Percentiles rank a stretch among this genome's conserved stretches.
These are phyloP conservation scores for Aspergillus bertholletiae DNA, from an alignment of 495 filamentous ascomycete genomes.

Conservation along the genomic window DNA sequence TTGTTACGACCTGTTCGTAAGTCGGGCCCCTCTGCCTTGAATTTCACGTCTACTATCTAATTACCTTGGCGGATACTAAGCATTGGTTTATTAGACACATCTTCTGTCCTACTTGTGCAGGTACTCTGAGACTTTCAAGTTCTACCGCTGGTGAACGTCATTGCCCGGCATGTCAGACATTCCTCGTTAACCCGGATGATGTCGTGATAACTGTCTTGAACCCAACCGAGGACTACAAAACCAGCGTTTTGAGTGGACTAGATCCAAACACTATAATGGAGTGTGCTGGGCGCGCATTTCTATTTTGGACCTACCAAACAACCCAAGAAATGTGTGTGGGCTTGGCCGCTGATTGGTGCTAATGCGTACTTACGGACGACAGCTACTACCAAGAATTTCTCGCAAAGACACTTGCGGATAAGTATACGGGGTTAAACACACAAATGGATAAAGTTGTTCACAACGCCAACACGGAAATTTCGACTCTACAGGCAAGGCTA, in stretches of 20 bases:
- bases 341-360: not conserved
- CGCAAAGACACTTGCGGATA: conserved; percentile 69
- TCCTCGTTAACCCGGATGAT: conserved; percentile 72
- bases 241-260: conserved; percentile 80
- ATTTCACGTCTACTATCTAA: not conserved
- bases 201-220: conserved; percentile 71
- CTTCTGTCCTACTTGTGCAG: conserved; percentile 77
- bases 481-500: conserved; percentile 60
- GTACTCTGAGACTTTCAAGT: conserved; percentile 60
- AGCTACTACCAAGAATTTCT: conserved; percentile 82
- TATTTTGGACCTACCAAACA: conserved; percentile 90
- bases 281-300: conserved; percentile 76
- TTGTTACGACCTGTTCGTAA: conserved; percentile 91
- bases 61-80: no score
- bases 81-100: conserved; percentile 62
- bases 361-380: conserved; percentile 13
- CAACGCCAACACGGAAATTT: conserved; percentile 79
- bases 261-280: conserved; percentile 86
- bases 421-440: conserved; percentile 61
- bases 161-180: conserved; percentile 81
- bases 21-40: conserved; percentile 8
- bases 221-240: conserved; percentile 92
- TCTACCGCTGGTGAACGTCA: conserved; percentile 50
- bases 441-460: conserved; percentile 79
- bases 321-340: conserved; percentile 76